Evolutionary conservation across 75 land plant genomes (phyloP).

Genomic region (Gnetum montanum): DNA sequence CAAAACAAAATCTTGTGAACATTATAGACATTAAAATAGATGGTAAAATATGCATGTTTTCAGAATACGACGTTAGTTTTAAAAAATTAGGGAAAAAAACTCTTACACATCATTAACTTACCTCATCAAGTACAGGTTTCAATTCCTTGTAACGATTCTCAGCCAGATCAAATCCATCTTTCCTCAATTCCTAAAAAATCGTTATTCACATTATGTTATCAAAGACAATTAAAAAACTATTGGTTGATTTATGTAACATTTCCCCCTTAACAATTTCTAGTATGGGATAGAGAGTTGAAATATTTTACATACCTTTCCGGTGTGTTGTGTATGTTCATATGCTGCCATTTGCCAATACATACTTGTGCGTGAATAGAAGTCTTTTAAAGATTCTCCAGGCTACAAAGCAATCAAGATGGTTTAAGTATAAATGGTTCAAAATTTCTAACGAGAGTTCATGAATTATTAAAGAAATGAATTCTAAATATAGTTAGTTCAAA

Average conservation of each 20-base stretch:
- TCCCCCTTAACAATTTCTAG: too few species aligned
- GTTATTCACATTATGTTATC: neutral
- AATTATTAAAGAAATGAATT: too few species aligned
- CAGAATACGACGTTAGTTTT: too few species aligned
- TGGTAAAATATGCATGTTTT: too few species aligned
- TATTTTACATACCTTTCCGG: slow-evolving; percentile 90
- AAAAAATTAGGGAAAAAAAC: too few species aligned
- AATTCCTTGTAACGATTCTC: slow-evolving; percentile 87
- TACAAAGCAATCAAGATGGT: too few species aligned
- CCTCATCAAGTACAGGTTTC: slow-evolving; percentile 98
- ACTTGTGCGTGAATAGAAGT: slow-evolving; percentile 84
- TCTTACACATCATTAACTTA: too few species aligned
- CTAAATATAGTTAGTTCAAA: too few species aligned
- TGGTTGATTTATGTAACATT: too few species aligned
- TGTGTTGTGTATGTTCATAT: slow-evolving; percentile 97
- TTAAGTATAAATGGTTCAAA: too few species aligned
- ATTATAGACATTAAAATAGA: neutral
- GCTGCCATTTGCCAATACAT: slow-evolving; percentile 99
- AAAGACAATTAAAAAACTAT: neutral
- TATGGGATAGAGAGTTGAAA: too few species aligned
- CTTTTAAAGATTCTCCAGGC: slow-evolving; percentile 94
- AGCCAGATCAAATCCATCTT: slow-evolving; percentile 99
- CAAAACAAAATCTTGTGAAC: neutral
- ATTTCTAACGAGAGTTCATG: too few species aligned
- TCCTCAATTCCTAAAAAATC: slow-evolving; percentile 69